These are phyloP conservation scores for Platanthera guangdongensis DNA, from an alignment of 106 monocot genomes.

Conservation along the genomic window DNA sequence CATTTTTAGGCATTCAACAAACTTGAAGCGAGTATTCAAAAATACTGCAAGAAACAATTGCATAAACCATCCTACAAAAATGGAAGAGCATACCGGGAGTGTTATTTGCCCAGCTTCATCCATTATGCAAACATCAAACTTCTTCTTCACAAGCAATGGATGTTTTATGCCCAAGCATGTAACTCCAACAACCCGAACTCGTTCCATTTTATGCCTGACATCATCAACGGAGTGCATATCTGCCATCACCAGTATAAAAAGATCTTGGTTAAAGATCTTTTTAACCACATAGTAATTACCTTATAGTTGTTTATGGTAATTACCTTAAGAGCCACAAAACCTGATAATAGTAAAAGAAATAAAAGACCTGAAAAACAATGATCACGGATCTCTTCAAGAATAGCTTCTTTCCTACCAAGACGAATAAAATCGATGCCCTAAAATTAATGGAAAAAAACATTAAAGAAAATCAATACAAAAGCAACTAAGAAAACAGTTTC, in stretches of 20 bases:
- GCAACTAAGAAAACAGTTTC: neutral
- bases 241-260: slow-evolving; percentile 17
- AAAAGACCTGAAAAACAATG: slow-evolving; percentile 68
- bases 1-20: neutral
- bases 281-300: too few relatives aligned
- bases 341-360: slow-evolving; percentile 1
- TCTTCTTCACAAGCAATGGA: slow-evolving; percentile 80
- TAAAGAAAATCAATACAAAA: neutral
- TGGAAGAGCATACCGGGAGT: slow-evolving; percentile 54
- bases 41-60: neutral
- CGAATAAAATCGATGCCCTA: slow-evolving; percentile 89
- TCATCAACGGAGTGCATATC: slow-evolving; percentile 46
- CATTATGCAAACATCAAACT: slow-evolving; percentile 93
- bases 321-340: neutral
- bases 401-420: slow-evolving; percentile 73
- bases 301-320: neutral
- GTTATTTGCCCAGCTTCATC: slow-evolving; percentile 98
- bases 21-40: neutral
- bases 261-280: neutral
- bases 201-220: slow-evolving; percentile 65
- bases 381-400: slow-evolving; percentile 59
- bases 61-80: neutral
- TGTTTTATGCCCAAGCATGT: slow-evolving; percentile 92
- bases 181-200: slow-evolving; percentile 79
- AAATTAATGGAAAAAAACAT: slow-evolving; percentile 3